Evolutionary conservation across 192 early-diverging fungal species (phyloP), one percentile per base, ranked within the genome.

Genomic region (Umbelopsis ramanniana): DNA sequence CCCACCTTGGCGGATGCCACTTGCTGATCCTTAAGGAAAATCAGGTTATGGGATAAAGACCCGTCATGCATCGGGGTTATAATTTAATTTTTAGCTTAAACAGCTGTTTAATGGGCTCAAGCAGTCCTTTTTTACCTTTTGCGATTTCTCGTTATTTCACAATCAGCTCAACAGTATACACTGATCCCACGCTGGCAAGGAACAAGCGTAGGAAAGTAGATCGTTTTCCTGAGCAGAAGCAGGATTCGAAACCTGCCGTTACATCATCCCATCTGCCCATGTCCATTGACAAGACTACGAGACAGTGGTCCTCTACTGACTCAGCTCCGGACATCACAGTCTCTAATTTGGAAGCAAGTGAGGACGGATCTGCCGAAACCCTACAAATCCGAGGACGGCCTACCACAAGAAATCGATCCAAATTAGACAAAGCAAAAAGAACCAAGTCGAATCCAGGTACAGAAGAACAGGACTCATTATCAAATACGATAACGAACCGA

Each of bases 171-270:
- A 63, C 33, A 63, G 23, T 35, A 12, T n/a, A 37, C 33, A 37
- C 57, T 19, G 57, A 63, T 63, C 57, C 57, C 57, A 63, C 57
- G 57, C 57, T 63, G 57, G 57, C 57, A 63, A 63, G 57, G 57
- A 12, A 63, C 35, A 63, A 63, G 33, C 57, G 57, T 63, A 63
- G 57, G 57, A 63, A 63, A 63, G 17, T 63, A 63, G 57, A 63
- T 63, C 57, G 57, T 63, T 17, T 63, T n/a, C 57, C 57, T 63
- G 57, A 63, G 57, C 26, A 29, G 26, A 29, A 63, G 33, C 57
- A 63, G 57, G 57, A 63, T 17, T 63, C 14, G 33, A 19, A 29
- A 19, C 33, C 57, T 63, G 12, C 57, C 33, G 8, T 29, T 37
- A 63, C 33, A 19, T 63, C 26, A 37, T 63, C 48, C 7, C n/a